These are phyloP conservation scores for Penicillium egyptiacum DNA, from an alignment of 495 filamentous ascomycete genomes.

Conservation along the genomic window DNA sequence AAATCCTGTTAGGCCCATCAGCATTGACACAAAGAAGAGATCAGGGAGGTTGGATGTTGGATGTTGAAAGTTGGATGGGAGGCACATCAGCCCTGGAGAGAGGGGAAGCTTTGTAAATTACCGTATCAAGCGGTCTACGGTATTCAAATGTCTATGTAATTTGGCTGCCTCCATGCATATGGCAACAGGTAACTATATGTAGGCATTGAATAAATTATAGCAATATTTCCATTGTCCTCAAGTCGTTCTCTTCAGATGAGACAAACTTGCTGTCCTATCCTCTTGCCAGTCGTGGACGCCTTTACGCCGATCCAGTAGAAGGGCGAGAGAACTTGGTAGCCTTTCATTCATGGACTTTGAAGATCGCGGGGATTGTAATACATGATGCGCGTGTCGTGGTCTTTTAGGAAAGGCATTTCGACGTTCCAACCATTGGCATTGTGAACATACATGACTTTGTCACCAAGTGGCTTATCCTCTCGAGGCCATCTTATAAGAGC, in stretches of 20 bases:
- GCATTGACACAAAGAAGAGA: neutral
- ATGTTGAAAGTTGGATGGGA: neutral
- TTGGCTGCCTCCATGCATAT: too few relatives aligned
- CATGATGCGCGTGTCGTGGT: neutral
- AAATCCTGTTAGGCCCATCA: too few relatives aligned
- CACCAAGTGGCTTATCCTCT: neutral
- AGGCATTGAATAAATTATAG: too few relatives aligned
- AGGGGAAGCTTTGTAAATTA: slow-evolving; percentile 1
- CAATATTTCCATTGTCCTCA: too few relatives aligned
- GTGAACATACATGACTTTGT: neutral
- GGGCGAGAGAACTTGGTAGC: neutral
- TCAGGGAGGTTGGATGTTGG: neutral
- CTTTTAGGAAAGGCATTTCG: neutral
- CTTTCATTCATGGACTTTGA: neutral
- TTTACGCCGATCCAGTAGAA: too few relatives aligned
- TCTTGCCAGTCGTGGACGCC: too few relatives aligned
- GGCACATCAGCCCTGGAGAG: neutral
- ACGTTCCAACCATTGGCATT: neutral
- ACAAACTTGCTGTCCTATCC: too few relatives aligned
- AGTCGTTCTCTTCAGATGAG: too few relatives aligned
- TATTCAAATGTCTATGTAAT: neutral
- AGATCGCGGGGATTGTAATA: neutral
- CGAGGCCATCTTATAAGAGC: slow-evolving; percentile 12
- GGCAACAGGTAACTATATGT: too few relatives aligned
- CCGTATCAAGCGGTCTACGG: neutral